Evolutionary conservation across 2,329 filamentous ascomycete genomes (phyloP).

Genomic region (Fonsecaea monophora): DNA sequence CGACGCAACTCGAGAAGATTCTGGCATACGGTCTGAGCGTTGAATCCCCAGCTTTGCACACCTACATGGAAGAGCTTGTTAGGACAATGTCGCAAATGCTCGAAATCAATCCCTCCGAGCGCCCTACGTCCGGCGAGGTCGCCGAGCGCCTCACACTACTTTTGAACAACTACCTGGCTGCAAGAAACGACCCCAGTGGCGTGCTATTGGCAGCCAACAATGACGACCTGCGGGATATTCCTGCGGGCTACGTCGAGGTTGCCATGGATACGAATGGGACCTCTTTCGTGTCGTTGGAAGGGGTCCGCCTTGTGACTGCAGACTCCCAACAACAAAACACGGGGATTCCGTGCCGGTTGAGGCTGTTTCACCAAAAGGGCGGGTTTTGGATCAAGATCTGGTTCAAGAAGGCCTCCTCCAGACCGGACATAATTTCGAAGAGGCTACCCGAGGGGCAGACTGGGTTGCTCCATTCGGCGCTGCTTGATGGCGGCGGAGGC

Average conservation of each 20-base stretch:
- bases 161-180: background rate
- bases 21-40: background rate
- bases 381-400: conserved; percentile 6
- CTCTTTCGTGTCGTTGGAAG: conserved; percentile 10
- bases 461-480: conserved; percentile 1
- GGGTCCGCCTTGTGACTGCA: background rate
- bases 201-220: conserved; percentile 8
- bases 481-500: background rate
- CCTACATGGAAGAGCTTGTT: background rate
- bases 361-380: conserved; percentile 5
- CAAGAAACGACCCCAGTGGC: conserved; percentile 6
- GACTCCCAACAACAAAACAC: background rate
- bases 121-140: conserved; percentile 3
- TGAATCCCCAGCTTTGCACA: conserved; percentile 2
- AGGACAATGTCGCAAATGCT: conserved; percentile 6
- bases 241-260: conserved; percentile 1
- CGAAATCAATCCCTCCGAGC: conserved; percentile 5
- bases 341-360: background rate
- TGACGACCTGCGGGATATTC: conserved; percentile 1
- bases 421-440: background rate
- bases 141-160: background rate
- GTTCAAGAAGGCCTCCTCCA: background rate
- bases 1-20: conserved; percentile 4
- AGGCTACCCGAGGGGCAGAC: background rate
- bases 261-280: conserved; percentile 1